These are phyloP conservation scores for Colletotrichum tamarilloi DNA, from an alignment of 2,329 filamentous ascomycete species.

Conservation along the genomic window DNA sequence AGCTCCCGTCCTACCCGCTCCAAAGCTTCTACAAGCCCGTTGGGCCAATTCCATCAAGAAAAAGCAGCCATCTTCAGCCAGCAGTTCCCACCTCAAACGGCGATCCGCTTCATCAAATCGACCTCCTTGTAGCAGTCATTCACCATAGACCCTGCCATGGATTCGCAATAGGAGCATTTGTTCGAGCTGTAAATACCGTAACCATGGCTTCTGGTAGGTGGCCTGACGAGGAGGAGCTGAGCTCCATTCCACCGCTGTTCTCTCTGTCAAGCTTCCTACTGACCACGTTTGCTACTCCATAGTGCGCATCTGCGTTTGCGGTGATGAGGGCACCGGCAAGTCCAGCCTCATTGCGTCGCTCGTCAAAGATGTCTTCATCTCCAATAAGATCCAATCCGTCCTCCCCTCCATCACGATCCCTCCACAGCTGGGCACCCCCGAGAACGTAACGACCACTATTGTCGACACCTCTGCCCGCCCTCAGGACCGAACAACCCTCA, in stretches of 20 bases:
- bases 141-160: conserved; percentile 21
- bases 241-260: neutral
- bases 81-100: neutral
- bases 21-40: conserved; percentile 25
- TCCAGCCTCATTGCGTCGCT: conserved; percentile 93
- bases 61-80: neutral
- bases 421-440: conserved; percentile 89
- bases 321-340: conserved; percentile 92
- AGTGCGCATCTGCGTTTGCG: conserved; percentile 95
- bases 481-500: conserved; percentile 88
- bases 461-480: conserved; percentile 97
- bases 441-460: conserved; percentile 97
- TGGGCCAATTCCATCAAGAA: conserved; percentile 2
- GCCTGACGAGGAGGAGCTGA: conserved; percentile 17
- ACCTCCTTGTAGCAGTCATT: neutral
- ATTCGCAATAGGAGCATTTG: conserved; percentile 17
- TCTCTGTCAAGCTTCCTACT: conserved; percentile 12
- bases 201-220: conserved; percentile 38
- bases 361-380: conserved; percentile 97
- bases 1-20: conserved; percentile 28
- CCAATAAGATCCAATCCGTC: conserved; percentile 93
- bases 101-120: neutral
- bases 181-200: conserved; percentile 6
- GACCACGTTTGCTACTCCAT: conserved; percentile 15
- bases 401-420: conserved; percentile 96